phyloP scores from a whole-genome alignment of 345 rosid species.

The Lepidium africanum region DNA sequence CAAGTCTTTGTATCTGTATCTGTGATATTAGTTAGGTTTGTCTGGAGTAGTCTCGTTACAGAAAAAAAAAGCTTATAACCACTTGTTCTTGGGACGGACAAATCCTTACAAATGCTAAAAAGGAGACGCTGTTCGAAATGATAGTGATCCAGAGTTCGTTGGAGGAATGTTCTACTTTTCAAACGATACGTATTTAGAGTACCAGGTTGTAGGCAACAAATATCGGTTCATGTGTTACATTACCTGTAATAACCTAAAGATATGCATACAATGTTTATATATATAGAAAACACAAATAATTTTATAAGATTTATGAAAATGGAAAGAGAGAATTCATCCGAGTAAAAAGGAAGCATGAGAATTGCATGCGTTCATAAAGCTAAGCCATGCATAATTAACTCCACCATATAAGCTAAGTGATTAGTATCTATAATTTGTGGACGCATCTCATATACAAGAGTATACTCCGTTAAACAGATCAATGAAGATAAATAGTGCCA shows the following conservation, averaged over 20 bases:
- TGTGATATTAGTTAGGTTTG: too few relatives aligned
- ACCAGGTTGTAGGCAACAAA: background rate
- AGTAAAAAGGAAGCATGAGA: conserved; percentile 20
- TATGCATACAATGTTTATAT: background rate
- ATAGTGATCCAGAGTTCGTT: background rate
- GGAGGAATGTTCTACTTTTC: background rate
- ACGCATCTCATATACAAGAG: background rate
- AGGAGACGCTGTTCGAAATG: background rate
- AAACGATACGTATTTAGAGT: background rate
- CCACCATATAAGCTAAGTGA: background rate
- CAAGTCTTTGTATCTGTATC: too few relatives aligned
- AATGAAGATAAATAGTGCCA: conserved; percentile 11
- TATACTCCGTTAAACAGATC: background rate
- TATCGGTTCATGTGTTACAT: background rate
- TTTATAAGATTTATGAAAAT: background rate
- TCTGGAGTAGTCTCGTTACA: too few relatives aligned
- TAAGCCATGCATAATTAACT: background rate
- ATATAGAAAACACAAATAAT: background rate
- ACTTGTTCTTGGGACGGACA: background rate
- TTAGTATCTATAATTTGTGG: background rate
- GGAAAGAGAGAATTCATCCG: conserved; percentile 15
- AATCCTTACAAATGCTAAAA: background rate
- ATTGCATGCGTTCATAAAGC: conserved; percentile 8
- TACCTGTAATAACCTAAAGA: background rate
- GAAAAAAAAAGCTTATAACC: too few relatives aligned